Percentiles rank a stretch among this genome's conserved stretches.
Conservation (phyloP, 441 rosid genomes). For the Populus hybrid region DNA sequence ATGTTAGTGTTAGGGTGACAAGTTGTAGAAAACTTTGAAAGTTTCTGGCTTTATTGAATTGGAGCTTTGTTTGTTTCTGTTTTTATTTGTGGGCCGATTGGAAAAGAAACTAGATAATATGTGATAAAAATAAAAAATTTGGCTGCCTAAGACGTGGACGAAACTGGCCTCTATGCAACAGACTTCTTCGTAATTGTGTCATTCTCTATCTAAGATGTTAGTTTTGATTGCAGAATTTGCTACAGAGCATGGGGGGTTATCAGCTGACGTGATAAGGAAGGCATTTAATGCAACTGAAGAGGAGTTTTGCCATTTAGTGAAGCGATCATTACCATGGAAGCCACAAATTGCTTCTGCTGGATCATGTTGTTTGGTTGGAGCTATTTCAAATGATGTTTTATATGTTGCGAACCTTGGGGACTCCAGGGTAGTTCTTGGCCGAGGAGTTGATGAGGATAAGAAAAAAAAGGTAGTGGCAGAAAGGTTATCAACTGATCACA, state of each 20-base stretch:
- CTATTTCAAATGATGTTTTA: constrained; percentile 56
- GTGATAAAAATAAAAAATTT: not conserved
- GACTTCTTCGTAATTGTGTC: not conserved
- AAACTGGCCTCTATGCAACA: not conserved
- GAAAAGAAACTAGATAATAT: not conserved
- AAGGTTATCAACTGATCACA: constrained; percentile 87
- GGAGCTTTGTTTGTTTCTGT: not conserved
- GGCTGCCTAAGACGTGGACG: not conserved
- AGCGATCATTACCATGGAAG: constrained; percentile 44
- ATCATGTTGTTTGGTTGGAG: constrained; percentile 89
- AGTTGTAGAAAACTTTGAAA: not conserved
- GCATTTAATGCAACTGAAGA: constrained; percentile 86
- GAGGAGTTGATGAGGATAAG: constrained; percentile 35
- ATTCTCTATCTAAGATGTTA: not conserved
- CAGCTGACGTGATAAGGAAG: constrained; percentile 67
- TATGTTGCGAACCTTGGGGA: constrained; percentile 93
- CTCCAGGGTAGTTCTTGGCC: constrained; percentile 91
- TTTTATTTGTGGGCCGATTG: not conserved
- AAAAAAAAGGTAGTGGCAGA: constrained; percentile 55
- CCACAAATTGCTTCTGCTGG: constrained; percentile 91
- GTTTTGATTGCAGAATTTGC: constrained; percentile 51
- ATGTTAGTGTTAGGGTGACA: not conserved
- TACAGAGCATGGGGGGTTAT: constrained; percentile 72
- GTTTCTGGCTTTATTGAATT: not conserved
- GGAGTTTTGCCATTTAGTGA: constrained; percentile 70